phyloP scores from a whole-genome alignment of 495 filamentous ascomycete genomes.

The Choiromyces venosus region DNA sequence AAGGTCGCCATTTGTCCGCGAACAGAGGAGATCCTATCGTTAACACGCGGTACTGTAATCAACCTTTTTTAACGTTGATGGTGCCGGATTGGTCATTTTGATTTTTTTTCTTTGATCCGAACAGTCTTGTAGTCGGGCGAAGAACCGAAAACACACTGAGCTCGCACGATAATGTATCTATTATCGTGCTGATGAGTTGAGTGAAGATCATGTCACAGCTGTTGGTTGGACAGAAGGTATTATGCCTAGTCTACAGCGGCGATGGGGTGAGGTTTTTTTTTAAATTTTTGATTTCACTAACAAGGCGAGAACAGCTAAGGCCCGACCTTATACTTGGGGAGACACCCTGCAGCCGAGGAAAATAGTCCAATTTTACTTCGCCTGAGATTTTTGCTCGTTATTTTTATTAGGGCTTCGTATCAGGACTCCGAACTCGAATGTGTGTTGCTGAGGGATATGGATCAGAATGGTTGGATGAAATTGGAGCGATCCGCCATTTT shows the following conservation, averaged over 20 bases:
- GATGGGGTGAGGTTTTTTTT: slow-evolving; percentile 10
- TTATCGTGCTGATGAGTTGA: slow-evolving; percentile 9
- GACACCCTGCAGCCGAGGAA: not conserved
- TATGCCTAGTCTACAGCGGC: not conserved
- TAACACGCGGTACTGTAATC: slow-evolving; percentile 26
- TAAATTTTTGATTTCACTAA: not conserved
- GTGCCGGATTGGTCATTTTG: slow-evolving; percentile 8
- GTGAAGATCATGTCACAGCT: not conserved
- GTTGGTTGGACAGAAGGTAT: slow-evolving; percentile 9
- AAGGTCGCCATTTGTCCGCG: slow-evolving; percentile 22
- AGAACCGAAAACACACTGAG: slow-evolving; percentile 5
- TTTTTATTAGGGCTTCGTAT: not conserved
- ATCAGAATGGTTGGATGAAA: not conserved
- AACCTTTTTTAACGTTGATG: slow-evolving; percentile 26
- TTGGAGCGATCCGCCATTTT: not conserved
- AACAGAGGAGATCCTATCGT: slow-evolving; percentile 30
- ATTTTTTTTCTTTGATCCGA: slow-evolving; percentile 9
- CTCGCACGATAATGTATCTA: slow-evolving; percentile 17
- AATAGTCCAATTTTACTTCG: not conserved
- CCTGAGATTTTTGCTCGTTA: not conserved
- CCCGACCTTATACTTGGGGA: not conserved
- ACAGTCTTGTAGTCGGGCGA: not conserved
- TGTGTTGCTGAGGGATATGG: not conserved
- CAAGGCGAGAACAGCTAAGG: slow-evolving; percentile 7
- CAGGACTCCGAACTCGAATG: not conserved